Conservation (phyloP, 805 yeast genomes). For the Blastobotrys parvus region DNA sequence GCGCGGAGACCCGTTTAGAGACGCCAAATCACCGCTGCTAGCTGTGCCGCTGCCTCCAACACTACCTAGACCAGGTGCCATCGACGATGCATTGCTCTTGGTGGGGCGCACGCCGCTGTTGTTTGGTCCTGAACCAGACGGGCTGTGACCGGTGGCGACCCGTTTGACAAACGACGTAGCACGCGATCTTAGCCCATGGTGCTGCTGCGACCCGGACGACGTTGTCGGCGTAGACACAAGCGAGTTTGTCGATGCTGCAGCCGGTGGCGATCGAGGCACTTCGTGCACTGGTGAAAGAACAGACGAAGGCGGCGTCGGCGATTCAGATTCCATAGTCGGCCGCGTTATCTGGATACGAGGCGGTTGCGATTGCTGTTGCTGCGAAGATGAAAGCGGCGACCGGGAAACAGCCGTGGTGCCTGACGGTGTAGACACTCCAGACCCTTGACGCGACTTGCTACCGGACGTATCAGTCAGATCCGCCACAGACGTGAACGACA, state of each 20-base stretch:
- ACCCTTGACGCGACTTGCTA: neutral
- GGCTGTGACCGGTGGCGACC: too few relatives aligned
- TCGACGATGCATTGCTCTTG: too few relatives aligned
- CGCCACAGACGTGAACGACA: constrained; percentile 25
- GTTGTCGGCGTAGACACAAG: neutral
- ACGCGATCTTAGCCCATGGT: neutral
- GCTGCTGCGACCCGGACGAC: neutral
- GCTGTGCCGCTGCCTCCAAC: too few relatives aligned
- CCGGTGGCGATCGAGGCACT: neutral
- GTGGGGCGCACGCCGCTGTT: too few relatives aligned
- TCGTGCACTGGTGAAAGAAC: neutral
- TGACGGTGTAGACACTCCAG: neutral
- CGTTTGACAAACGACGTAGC: constrained; percentile 7
- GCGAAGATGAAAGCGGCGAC: too few relatives aligned
- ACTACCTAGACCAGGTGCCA: too few relatives aligned
- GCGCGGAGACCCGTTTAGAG: too few relatives aligned
- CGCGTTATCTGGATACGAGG: neutral
- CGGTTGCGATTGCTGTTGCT: too few relatives aligned
- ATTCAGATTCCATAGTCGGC: neutral
- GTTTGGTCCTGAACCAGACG: too few relatives aligned
- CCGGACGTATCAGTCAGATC: constrained; percentile 14
- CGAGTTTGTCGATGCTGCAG: neutral
- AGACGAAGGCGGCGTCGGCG: neutral
- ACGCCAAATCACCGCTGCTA: too few relatives aligned
- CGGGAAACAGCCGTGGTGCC: neutral